Evolutionary conservation across 2,329 filamentous ascomycete species (phyloP), one percentile per base, ranked within the genome.

Genomic region (Aureobasidium sp.): DNA sequence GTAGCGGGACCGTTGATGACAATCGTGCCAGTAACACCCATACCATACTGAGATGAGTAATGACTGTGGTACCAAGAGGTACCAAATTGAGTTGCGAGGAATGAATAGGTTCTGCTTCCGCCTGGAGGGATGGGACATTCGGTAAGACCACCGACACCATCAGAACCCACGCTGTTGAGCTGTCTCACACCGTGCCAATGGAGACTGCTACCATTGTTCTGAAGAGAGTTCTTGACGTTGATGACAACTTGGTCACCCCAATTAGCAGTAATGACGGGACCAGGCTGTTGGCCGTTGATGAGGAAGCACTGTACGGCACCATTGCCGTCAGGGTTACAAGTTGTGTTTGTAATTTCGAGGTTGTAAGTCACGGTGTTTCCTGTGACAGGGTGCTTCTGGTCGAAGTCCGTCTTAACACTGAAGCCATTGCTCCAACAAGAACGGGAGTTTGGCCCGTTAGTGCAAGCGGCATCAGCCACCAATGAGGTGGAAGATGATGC

Each of bases 241-340:
- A 85, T 71, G n/a, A 73, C 69, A 5, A 86, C 74, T 36, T 65
- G 74, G 61, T 79, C 76, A 29, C 76, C 79, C 79, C 80, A 69
- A 66, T 77, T 69, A 63, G 75, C 70, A 47, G 69, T 63, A 60
- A 91, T 84, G 15, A 80, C 77, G 1, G 88, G 88, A 0, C 86
- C 88, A 0, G 88, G 88, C 64, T 83, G 87, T 47, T 84, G 80
- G 9, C 82, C 83, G 69, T 88, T 87, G 69, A 89, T 76, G 34
- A 89, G 77, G 63, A 78, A 62, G 47, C 70, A 71, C 2, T 66
- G 26, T 37, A 68, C 62, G 1, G 66, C 62, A 36, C 63, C 67
- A 70, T 73, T 13, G 56, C 77, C 76, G 67, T 79, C 76, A 2
- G 74, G 71, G 52, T 76, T 73, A 52, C 63, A 69, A 5, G 76